These are phyloP conservation scores for Ailanthus altissimus DNA, from an alignment of 345 rosid species.

Conservation along the genomic window DNA sequence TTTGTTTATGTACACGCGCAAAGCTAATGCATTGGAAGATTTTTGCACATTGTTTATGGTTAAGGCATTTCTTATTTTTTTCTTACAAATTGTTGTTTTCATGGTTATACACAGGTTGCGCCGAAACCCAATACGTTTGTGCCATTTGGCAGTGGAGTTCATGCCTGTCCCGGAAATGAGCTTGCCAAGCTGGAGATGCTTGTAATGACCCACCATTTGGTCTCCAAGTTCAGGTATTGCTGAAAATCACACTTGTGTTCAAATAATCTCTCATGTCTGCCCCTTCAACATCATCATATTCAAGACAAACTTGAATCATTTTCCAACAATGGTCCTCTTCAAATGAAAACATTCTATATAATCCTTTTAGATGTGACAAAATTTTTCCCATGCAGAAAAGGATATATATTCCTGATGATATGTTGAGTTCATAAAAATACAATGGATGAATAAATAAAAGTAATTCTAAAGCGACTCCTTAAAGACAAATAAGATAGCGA, in stretches of 20 bases:
- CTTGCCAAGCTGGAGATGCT: slow-evolving; percentile 82
- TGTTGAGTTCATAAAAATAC: background rate
- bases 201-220: slow-evolving; percentile 60
- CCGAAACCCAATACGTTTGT: slow-evolving; percentile 64
- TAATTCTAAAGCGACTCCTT: background rate
- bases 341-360: background rate
- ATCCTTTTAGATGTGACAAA: slow-evolving; percentile 1
- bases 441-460: background rate
- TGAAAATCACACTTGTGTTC: background rate
- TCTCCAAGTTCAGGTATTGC: slow-evolving; percentile 62
- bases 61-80: background rate
- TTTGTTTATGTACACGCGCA: background rate
- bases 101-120: slow-evolving; percentile 39
- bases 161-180: slow-evolving; percentile 81
- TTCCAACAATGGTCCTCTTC: slow-evolving; percentile 11
- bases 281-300: slow-evolving; percentile 11
- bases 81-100: background rate
- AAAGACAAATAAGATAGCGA: background rate
- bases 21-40: background rate
- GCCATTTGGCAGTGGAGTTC: slow-evolving; percentile 81
- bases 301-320: background rate
- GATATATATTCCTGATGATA: background rate
- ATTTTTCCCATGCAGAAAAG: background rate
- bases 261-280: slow-evolving; percentile 13
- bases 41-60: background rate